Base-by-base conservation (phyloP, 257 asterid genomes). In the Dorcoceras hygrometricum region DNA sequence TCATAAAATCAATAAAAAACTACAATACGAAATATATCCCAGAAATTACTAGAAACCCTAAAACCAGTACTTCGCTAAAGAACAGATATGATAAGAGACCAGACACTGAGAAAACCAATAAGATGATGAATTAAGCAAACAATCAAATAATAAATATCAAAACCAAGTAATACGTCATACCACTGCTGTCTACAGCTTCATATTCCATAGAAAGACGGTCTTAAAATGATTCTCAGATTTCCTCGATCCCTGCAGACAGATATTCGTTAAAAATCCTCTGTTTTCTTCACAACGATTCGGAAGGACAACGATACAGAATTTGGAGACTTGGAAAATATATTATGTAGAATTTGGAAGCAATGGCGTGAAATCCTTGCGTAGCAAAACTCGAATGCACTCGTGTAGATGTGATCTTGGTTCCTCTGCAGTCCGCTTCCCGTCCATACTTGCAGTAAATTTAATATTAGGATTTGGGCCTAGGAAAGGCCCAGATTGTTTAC, bases 141-240 rank as follows among this genome's bases (percentile, higher is more conserved):
- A 34, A 62, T 58, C 18, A 6, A 61, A 9, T 28, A 61, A 5
- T 12, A 6, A 22, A 34, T 62, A 24, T 23, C 34, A 14, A 62
- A 36, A 34, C 9, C 50, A 32, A 20, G 51, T 23, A 50, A 46
- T 28, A 6, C 34, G 20, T 18, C 51, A 71, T 69, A 81, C 81
- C 86, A 46, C 75, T 71, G 69, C 69, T 73, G 63, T 68, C 75
- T 23, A 68, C 32, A 16, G 50, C 66, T 60, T 64, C 71, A 73
- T 69, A 78, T 34, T 73, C 78, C 75, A 63, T 70, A 48, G 36
- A 70, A n/a, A 63, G 51, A 36, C 22, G 22, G 8, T 46, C 4
- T 22, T 8, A 16, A 39, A 39, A 46, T 4, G 54, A 46, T 46
- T 14, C 20, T 46, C 22, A 46, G 18, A 46, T 16, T 46, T 16